Conservation (phyloP, 192 early-diverging fungal species). For the Coemansia sp. region DNA sequence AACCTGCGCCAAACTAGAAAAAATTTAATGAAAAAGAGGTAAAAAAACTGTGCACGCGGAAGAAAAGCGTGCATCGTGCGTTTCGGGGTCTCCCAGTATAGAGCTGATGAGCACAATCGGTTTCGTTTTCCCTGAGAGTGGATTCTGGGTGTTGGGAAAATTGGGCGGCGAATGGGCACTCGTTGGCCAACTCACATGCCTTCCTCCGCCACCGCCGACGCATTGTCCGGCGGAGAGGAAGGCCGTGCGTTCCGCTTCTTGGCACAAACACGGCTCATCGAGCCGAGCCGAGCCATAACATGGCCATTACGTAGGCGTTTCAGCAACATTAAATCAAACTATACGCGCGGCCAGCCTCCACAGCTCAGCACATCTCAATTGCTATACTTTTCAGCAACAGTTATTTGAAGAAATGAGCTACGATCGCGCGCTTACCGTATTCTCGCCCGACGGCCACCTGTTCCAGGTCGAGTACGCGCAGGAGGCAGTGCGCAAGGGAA, state of each 20-base stretch:
- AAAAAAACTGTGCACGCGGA: constrained; percentile 11
- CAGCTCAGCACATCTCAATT: background rate
- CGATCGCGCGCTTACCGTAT: constrained; percentile 90
- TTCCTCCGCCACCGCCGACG: no score
- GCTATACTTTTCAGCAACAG: background rate
- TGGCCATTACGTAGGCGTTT: background rate
- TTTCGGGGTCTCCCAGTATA: background rate
- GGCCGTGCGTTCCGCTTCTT: background rate
- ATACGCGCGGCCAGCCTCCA: background rate
- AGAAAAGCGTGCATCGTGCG: background rate
- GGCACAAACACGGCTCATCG: background rate
- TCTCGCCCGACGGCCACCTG: constrained; percentile 97
- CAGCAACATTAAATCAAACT: no score
- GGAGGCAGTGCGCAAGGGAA: constrained; percentile 96
- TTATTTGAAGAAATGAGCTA: constrained; percentile 46
- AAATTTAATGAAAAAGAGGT: constrained; percentile 8
- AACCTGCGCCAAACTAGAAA: background rate
- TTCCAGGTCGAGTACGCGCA: constrained; percentile 99
- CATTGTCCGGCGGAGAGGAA: no score
- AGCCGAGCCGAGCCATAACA: background rate
- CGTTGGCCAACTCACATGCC: no score
- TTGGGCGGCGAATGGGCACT: background rate
- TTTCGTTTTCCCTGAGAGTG: no score
- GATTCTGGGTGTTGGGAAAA: background rate
- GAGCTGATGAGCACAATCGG: background rate